Base-by-base conservation (phyloP, 805 yeast species). In the Grigorovia yakushimaensis region DNA sequence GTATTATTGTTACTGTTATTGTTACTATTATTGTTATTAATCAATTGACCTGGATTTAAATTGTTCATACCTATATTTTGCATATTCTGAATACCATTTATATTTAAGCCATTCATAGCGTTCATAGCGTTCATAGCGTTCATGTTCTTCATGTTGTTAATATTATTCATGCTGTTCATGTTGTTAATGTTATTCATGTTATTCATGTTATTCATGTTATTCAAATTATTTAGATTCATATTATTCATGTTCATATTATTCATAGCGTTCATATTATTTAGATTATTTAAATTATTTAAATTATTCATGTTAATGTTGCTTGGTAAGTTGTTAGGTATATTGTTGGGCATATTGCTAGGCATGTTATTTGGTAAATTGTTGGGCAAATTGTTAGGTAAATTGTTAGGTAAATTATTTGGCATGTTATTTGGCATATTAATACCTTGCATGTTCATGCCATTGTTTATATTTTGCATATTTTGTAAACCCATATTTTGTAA, bases 11-110 rank as follows among this genome's bases (percentile, higher is more conserved):
- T 30, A 18, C 19, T 41, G 11, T 13, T 20, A 19, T 18, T 41
- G 11, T 13, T 20, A 19, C 10, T n/a, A 13, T 18, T 18, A 19
- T 27, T 40, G n/a, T 40, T 40, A n/a, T 40, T 40, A 6, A 24
- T 27, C 24, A 39, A 45, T 37, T 46, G 49, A 41, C 24, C 39
- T 19, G 21, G 17, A 33, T 33, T 33, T 15, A 33, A 33, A 15
- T 7, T 9, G 15, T 33, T 33, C n/a, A 15, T 33, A 3, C 18
- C 18, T 13, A 15, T 33, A 33, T 33, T 33, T 33, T 33, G 37
- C 11, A 33, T 33, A 15, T 13, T 33, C 7, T 33, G 37, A 13
- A 33, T 3, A 33, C 17, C 17, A 15, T 33, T 33, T 3, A 33
- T 15, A 33, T 33, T 33, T 15, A 33, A 33, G 3, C 37, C 37